Base-by-base conservation (phyloP, 441 rosid species). In the Euphorbia schlechtendalii region DNA sequence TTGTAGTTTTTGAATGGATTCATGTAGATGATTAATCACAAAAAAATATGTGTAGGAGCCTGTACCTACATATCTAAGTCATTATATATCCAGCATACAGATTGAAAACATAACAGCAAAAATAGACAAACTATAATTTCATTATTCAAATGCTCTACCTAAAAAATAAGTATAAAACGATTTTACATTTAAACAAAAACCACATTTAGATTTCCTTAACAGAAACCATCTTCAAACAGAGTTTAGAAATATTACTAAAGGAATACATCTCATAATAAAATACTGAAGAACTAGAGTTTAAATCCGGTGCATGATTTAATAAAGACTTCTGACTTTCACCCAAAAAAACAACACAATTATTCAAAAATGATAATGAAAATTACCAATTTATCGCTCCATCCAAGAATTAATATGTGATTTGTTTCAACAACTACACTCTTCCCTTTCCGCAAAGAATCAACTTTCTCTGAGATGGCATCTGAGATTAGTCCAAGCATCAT, bases 401-500 rank as follows among this genome's bases (percentile, higher is more conserved):
- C 34, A 32, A 32, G 34, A 32, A 40, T 40, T 12, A 40, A 12
- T 40, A 40, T 77, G 69, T 92, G 96, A 70, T 84, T 84, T 70
- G 83, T 89, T 76, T 89, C 98, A 67, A 92, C 86, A 66, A 92
- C 96, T 81, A 87, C 95, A 38, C 98, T 92, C 72, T 87, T 89
- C 67, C 98, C 98, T 78, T 92, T 92, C 72, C 87, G 69, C 70
- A 87, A 63, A 5, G 96, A 92, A 86, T 92, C 98, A 34, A 89
- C 95, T 84, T 86, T 92, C 78, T 87, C 95, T 20, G 98, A 82
- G 73, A 92, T 89, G 60, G 95, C 93, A 82, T 92, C 96, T 6
- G 95, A 89, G 69, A 89, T 85, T 56, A 92, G 95, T 61, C 98
- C 98, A 70, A 89, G 95, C 98, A 92, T 92, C 88, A 86, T 92